Conservation (phyloP, 2,329 filamentous ascomycete genomes). For the Grosmannia penicillata region DNA sequence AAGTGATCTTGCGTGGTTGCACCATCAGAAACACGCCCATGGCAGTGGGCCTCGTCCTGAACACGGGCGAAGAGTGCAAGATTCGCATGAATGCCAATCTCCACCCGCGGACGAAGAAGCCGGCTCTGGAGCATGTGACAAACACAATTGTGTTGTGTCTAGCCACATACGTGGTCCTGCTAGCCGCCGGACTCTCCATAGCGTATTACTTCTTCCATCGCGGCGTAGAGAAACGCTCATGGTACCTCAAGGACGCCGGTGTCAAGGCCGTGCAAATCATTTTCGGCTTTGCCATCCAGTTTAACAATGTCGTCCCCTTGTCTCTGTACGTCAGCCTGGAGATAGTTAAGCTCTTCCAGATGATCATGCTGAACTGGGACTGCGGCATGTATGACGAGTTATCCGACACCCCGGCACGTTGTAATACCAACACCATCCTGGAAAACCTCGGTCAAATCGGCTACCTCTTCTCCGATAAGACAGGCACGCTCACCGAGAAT, state of each 20-base stretch:
- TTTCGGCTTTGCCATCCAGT: constrained; percentile 87
- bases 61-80: constrained; percentile 74
- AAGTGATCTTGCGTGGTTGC: constrained; percentile 78
- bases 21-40: constrained; percentile 65
- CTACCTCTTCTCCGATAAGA: constrained; percentile 90
- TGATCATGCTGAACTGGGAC: constrained; percentile 67
- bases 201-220: constrained; percentile 68
- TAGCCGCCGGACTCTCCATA: constrained; percentile 70
- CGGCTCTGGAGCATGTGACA: constrained; percentile 54
- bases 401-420: constrained; percentile 72
- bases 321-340: constrained; percentile 86
- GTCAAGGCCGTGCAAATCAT: constrained; percentile 74
- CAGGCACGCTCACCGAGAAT: constrained; percentile 86
- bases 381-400: constrained; percentile 82
- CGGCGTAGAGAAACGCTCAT: constrained; percentile 51
- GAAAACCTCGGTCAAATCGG: constrained; percentile 85
- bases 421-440: constrained; percentile 87
- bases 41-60: constrained; percentile 67
- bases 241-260: constrained; percentile 57
- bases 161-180: constrained; percentile 60
- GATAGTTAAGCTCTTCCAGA: constrained; percentile 64
- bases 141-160: constrained; percentile 69
- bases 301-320: constrained; percentile 88
- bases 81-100: constrained; percentile 80
- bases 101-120: constrained; percentile 64